Evolutionary conservation across 805 yeast genomes (phyloP).

Genomic region (Nakazawaea wyomingensis): DNA sequence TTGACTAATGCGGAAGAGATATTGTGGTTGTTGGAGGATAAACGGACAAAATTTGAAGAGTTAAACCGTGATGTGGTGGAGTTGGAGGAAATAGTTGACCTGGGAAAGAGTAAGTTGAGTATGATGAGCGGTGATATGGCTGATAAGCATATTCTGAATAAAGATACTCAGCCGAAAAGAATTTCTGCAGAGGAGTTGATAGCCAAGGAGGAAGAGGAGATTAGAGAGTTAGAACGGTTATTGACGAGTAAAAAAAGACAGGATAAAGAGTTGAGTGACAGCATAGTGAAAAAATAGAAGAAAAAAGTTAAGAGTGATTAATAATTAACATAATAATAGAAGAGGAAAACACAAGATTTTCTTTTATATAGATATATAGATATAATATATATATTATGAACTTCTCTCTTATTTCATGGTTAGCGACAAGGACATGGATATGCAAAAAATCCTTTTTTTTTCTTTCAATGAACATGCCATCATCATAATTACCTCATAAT

Average conservation of each 20-base stretch:
- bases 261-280: slow-evolving; percentile 4
- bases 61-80: slow-evolving; percentile 34
- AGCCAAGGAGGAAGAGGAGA: slow-evolving; percentile 39
- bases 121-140: slow-evolving; percentile 27
- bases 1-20: slow-evolving; percentile 17
- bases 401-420: too few species aligned
- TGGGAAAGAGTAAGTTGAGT: slow-evolving; percentile 37
- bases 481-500: background rate
- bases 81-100: slow-evolving; percentile 37
- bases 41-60: slow-evolving; percentile 24
- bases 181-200: slow-evolving; percentile 36
- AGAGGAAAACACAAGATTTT: too few species aligned
- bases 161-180: slow-evolving; percentile 14
- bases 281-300: slow-evolving; percentile 6
- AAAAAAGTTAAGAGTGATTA: too few species aligned
- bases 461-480: background rate
- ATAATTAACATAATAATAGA: too few species aligned
- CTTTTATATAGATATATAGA: background rate
- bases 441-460: background rate
- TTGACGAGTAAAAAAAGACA: slow-evolving; percentile 19
- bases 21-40: background rate
- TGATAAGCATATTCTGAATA: slow-evolving; percentile 15
- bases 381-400: background rate
- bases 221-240: slow-evolving; percentile 35
- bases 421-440: too few species aligned